Percentiles rank a stretch among this genome's conserved stretches.
phyloP scores from a whole-genome alignment of 345 rosid genomes.

The Stellera chamaejasme region DNA sequence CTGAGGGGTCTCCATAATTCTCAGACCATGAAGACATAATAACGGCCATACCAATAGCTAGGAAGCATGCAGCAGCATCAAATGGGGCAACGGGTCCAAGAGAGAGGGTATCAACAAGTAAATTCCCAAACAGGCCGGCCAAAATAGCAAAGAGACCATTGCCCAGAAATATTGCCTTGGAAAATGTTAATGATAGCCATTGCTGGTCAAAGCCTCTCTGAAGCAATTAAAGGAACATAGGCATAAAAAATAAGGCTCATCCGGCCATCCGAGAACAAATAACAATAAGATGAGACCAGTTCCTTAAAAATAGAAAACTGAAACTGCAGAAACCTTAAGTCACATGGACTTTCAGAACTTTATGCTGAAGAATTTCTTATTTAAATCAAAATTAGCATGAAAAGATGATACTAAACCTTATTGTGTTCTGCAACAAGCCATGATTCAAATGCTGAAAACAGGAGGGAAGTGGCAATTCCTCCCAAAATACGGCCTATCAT shows the following conservation, averaged over 20 bases:
- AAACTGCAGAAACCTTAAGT: neutral
- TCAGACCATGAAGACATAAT: slow-evolving; percentile 81
- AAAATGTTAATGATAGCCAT: slow-evolving; percentile 86
- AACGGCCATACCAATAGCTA: slow-evolving; percentile 85
- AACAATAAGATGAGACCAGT: no score
- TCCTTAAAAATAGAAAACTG: no score
- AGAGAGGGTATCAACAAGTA: slow-evolving; percentile 67
- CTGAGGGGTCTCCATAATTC: slow-evolving; percentile 88
- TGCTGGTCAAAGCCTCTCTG: slow-evolving; percentile 92
- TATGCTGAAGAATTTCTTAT: neutral
- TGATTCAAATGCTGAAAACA: slow-evolving; percentile 87
- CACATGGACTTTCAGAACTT: neutral
- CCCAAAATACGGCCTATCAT: slow-evolving; percentile 95
- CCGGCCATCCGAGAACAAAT: no score
- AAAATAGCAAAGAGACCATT: slow-evolving; percentile 91
- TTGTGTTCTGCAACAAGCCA: slow-evolving; percentile 99
- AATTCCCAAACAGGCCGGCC: slow-evolving; percentile 76
- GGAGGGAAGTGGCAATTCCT: slow-evolving; percentile 91
- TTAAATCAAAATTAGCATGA: slow-evolving; percentile 1
- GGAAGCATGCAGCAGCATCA: slow-evolving; percentile 93
- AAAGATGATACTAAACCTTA: slow-evolving; percentile 43
- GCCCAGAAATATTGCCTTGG: slow-evolving; percentile 90
- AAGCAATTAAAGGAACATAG: slow-evolving; percentile 11
- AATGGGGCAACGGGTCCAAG: slow-evolving; percentile 98
- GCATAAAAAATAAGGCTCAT: no score